Conservation (phyloP, 2,329 filamentous ascomycete species). For the Colletotrichum simmondsii region DNA sequence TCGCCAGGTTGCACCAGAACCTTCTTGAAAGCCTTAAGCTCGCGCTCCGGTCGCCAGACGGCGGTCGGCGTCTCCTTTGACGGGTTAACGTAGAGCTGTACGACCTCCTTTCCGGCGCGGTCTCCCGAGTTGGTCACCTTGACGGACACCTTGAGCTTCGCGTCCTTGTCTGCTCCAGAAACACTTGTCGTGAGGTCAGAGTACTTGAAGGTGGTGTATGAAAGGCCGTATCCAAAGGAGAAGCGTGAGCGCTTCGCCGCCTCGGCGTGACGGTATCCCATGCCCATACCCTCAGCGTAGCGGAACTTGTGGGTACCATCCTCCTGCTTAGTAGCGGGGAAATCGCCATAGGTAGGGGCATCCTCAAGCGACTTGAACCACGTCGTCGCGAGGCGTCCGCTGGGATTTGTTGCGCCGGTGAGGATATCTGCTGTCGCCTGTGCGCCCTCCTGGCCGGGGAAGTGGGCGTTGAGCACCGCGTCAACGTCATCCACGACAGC, state of each 20-base stretch:
- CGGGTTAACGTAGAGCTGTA: constrained; percentile 44
- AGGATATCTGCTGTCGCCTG: constrained; percentile 31
- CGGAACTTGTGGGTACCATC: constrained; percentile 9
- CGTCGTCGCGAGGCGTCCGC: constrained; percentile 30
- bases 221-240: constrained; percentile 25
- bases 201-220: constrained; percentile 29
- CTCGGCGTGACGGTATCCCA: constrained; percentile 27
- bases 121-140: constrained; percentile 51
- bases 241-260: constrained; percentile 17
- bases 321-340: constrained; percentile 21
- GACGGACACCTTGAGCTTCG: constrained; percentile 49
- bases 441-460: constrained; percentile 33
- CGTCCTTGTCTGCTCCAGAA: constrained; percentile 36
- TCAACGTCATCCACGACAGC: constrained; percentile 29
- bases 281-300: constrained; percentile 14
- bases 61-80: not conserved
- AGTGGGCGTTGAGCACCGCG: constrained; percentile 29
- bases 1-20: constrained; percentile 9
- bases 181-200: not conserved
- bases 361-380: constrained; percentile 33
- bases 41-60: constrained; percentile 31
- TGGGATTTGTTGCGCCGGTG: constrained; percentile 25
- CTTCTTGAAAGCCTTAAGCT: constrained; percentile 36
- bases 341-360: constrained; percentile 29
- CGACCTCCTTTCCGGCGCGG: constrained; percentile 40